Base-by-base conservation (phyloP, 768 basidiomycete species). In the Pisolithus albus region DNA sequence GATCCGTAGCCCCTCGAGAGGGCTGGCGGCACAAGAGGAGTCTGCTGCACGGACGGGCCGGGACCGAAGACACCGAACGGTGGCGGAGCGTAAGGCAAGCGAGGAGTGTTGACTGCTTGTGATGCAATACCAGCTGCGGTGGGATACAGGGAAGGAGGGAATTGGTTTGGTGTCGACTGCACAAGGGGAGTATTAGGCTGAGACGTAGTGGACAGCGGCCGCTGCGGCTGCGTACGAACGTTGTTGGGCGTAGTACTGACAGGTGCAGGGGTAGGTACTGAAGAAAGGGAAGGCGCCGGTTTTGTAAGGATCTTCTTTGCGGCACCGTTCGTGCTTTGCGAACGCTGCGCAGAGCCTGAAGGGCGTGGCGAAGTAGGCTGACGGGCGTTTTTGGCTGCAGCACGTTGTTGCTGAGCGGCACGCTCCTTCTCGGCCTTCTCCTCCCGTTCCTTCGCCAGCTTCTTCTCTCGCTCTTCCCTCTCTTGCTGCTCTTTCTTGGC, bases 381-480 rank as follows among this genome's bases (percentile, higher is more conserved):
- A 49, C 83, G 78, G 46, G 72, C 56, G 38, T 66, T 71, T 59
- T 72, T 79, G 47, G 72, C 66, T 46, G 72, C 69, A 10, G 77
- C 74, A 55, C 76, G 80, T 55, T 83, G 80, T 57, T 75, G 75
- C 56, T 76, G 76, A 42, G 61, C 64, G 46, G 64, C 59, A 49
- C 75, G 76, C 40, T 74, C 74, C 54, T 75, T 76, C 45, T 73
- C 70, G 48, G 73, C 75, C 51, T 80, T 79, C 47, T 81, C 83
- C 46, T 76, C 77, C 53, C 81, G 80, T 66, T 85, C 85, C 58
- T 78, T 83, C 49, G 77, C 75, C 52, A 79, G 69, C 47, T 80
- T 83, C 65, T 80, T 79, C 59, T 82, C 80, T 52, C 86, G 83
- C 55, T 86, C 87, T 59, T 78, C 80, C 64, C 77, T 80, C 55